Base-by-base conservation (phyloP, 2,329 filamentous ascomycete species). In the Aspergillus sp. region DNA sequence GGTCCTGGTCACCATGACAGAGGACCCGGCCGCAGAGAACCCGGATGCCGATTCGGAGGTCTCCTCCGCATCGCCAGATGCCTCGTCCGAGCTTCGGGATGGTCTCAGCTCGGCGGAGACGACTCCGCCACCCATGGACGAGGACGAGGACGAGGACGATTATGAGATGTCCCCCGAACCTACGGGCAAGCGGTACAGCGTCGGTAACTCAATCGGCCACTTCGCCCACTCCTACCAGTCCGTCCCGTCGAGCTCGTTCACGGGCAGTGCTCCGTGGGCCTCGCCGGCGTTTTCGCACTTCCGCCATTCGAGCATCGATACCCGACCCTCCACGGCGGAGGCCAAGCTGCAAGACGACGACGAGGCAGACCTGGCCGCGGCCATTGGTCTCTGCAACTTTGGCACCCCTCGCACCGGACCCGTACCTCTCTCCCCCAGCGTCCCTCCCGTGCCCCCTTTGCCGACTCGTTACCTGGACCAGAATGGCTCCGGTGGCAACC, bases 1-100 rank as follows among this genome's bases (percentile, higher is more conserved):
- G n/a, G 95, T 98, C 55, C 83, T 99, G 65, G 89, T 98, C 60
- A 89, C 88, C 71, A 98, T 99, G 93, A 97, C 87, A 58, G 83
- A 89, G 63, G 83, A 82, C 52, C 80, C 84, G 46, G 87, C 86
- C 42, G 81, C 85, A 50, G 87, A 86, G 69, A 85, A 88, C 59
- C 88, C 86, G 20, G 83, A 88, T 58, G 87, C 85, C 70, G 84
- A 87, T 63, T 96, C 91, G 76, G 92, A 96, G 71, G 82, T 88
- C 55, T 94, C 92, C 39, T 95, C 91, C 36, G 84, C 85, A 22
- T 96, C 93, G 20, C 92, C 93, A 2, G 87, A 87, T 22, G 90
- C 90, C 20, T 96, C 92, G 55, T 96, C 91, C 26, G 92, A 94
- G 64, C 74, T 83, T 58, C 87, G 85, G 55, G 88, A 89, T 67